Evolutionary conservation across 139 green algal genomes (phyloP).

Genomic region (Tetraselmis striata): DNA sequence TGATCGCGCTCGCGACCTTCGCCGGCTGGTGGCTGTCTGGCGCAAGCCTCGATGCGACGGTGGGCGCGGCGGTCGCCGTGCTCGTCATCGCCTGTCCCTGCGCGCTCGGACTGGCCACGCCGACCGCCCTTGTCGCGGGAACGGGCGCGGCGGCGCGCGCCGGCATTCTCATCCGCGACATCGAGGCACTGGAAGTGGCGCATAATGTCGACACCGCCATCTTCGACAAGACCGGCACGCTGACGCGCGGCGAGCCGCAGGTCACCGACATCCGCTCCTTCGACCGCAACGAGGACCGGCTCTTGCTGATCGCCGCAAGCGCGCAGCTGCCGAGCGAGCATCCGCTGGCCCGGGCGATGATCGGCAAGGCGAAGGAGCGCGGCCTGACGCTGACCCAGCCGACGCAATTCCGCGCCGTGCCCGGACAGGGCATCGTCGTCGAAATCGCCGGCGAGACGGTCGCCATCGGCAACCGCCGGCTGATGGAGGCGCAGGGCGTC

Average conservation of each 20-base stretch:
- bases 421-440: no score
- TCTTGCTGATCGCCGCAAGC: conserved; percentile 61
- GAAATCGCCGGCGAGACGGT: no score
- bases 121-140: conserved; percentile 50
- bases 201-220: conserved; percentile 30
- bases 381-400: no score
- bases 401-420: no score
- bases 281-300: no score
- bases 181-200: conserved; percentile 31
- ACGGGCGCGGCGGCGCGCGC: conserved; percentile 37
- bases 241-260: conserved; percentile 34
- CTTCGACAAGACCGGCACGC: conserved; percentile 57
- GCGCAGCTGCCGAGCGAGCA: no score
- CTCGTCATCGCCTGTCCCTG: conserved; percentile 53
- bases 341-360: no score
- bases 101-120: conserved; percentile 51
- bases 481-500: no score
- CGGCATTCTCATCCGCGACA: conserved; percentile 49
- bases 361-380: no score
- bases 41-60: conserved; percentile 18
- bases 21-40: no score
- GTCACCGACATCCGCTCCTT: conserved; percentile 25
- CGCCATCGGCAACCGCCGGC: no score
- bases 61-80: conserved; percentile 34
- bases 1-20: no score